A percentile compares a stretch with the other conserved stretches of the same genome.
Evolutionary conservation across 192 early-diverging fungal genomes (phyloP).

Genomic region (Rhizoclosmatium sp.): DNA sequence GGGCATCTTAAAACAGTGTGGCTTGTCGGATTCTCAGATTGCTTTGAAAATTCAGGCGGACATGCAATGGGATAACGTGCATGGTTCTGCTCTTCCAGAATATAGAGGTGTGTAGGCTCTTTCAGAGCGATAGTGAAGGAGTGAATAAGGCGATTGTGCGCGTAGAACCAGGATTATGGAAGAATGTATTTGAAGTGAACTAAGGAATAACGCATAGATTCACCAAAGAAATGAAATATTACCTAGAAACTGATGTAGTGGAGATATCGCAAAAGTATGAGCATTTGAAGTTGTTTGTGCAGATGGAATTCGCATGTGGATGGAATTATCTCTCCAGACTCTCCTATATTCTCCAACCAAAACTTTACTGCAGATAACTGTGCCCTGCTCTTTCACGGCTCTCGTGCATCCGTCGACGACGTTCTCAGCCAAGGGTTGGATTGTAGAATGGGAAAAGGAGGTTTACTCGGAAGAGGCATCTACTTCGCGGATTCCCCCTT

Average conservation of each 20-base stretch:
- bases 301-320: too few relatives aligned
- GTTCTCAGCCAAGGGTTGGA: slow-evolving; percentile 11
- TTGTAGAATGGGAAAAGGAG: neutral
- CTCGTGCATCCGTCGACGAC: neutral
- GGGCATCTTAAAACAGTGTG: neutral
- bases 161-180: too few relatives aligned
- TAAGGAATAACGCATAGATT: too few relatives aligned
- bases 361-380: slow-evolving; percentile 8
- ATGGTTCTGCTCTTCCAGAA: neutral
- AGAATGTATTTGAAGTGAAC: too few relatives aligned
- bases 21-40: neutral
- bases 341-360: neutral
- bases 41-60: neutral
- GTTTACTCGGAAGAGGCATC: slow-evolving; percentile 3
- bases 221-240: too few relatives aligned
- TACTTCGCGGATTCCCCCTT: slow-evolving; percentile 7
- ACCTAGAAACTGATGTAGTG: too few relatives aligned
- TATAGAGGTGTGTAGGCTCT: neutral
- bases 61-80: neutral
- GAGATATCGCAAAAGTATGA: too few relatives aligned
- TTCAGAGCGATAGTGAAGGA: too few relatives aligned
- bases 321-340: neutral
- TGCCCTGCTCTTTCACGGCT: slow-evolving; percentile 17
- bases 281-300: too few relatives aligned
- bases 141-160: too few relatives aligned